Conservation (phyloP, 345 rosid genomes). For the Moricandia arvensis region DNA sequence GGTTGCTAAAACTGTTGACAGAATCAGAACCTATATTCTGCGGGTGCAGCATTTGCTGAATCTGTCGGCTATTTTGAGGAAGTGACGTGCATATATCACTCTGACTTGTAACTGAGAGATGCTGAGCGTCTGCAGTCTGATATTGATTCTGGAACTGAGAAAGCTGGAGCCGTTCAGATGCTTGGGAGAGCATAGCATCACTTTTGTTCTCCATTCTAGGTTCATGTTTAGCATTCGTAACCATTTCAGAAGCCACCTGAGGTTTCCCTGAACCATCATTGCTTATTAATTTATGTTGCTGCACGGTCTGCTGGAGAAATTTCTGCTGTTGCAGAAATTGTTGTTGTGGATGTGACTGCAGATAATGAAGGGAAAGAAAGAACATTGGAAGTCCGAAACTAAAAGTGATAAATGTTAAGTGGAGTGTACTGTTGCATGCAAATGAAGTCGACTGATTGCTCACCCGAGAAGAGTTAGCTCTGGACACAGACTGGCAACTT, state of each 20-base stretch:
- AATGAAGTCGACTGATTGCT: constrained; percentile 48
- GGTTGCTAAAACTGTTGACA: constrained; percentile 46
- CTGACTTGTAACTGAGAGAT: constrained; percentile 43
- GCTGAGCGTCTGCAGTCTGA: constrained; percentile 49
- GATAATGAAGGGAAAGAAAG: constrained; percentile 36
- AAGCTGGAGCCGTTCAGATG: constrained; percentile 56
- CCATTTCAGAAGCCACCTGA: constrained; percentile 54
- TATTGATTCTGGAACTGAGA: constrained; percentile 67
- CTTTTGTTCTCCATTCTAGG: constrained; percentile 57
- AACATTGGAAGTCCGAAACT: constrained; percentile 53
- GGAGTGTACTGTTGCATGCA: neutral
- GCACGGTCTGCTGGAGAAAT: constrained; percentile 63
- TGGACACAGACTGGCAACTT: constrained; percentile 57
- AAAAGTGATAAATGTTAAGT: constrained; percentile 44
- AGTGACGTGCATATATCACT: constrained; percentile 45
- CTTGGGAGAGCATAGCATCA: constrained; percentile 52
- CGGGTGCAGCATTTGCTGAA: constrained; percentile 58
- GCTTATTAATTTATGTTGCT: constrained; percentile 49
- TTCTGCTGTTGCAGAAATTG: constrained; percentile 49
- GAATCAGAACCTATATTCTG: constrained; percentile 57
- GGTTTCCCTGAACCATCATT: constrained; percentile 58
- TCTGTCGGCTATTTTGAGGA: constrained; percentile 56
- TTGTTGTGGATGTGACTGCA: constrained; percentile 51
- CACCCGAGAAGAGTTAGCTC: constrained; percentile 51
- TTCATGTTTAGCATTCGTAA: constrained; percentile 60